phyloP scores from a whole-genome alignment of 108 stramenopile genomes.

The Nannochloropsis salina region DNA sequence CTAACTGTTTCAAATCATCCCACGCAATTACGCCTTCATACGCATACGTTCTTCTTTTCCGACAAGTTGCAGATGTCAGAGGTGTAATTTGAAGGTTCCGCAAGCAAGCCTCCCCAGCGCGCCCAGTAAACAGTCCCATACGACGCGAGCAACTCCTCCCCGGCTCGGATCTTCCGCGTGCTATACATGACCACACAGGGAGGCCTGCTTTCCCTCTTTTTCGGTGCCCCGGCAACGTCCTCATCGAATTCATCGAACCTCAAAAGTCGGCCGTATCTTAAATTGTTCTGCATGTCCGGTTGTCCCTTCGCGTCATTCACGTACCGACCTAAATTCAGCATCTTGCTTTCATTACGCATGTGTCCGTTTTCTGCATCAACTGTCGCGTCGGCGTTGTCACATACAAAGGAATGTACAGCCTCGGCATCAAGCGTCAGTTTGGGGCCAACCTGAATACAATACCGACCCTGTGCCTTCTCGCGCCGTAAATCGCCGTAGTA shows the following conservation, averaged over 20 bases:
- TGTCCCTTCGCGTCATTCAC: neutral
- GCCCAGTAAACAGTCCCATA: neutral
- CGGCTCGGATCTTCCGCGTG: neutral
- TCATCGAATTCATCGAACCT: neutral
- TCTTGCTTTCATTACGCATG: neutral
- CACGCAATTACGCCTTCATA: no score
- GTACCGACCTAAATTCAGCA: neutral
- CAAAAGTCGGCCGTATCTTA: neutral
- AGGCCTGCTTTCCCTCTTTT: neutral
- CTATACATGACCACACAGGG: conserved; percentile 2
- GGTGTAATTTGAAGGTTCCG: neutral
- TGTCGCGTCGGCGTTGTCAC: neutral
- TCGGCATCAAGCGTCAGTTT: neutral
- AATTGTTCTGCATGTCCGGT: neutral
- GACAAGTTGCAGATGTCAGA: no score
- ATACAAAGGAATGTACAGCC: neutral
- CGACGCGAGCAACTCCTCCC: conserved; percentile 16
- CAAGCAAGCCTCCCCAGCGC: neutral
- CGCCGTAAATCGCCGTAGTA: neutral
- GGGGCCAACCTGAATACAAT: conserved; percentile 14
- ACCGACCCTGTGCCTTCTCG: conserved; percentile 8
- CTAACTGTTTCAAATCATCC: no score
- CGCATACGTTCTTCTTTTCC: no score
- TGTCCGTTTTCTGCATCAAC: neutral
- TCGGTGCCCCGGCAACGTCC: neutral